Evolutionary conservation across 495 filamentous ascomycete genomes (phyloP).

Genomic region (Astrocystis sublimbata): DNA sequence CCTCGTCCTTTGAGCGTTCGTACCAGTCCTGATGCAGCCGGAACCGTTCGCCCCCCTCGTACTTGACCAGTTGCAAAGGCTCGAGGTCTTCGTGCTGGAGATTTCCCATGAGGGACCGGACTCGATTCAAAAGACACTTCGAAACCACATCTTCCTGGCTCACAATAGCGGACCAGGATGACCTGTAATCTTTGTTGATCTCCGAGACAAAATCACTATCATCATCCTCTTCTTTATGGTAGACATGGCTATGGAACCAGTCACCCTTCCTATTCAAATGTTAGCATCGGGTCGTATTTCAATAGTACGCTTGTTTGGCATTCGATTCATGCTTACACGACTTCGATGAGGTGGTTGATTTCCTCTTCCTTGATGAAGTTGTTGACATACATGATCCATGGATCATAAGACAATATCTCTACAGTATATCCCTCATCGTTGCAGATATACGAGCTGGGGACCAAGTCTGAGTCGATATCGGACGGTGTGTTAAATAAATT

Average conservation of each 20-base stretch:
- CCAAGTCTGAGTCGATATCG: too few species aligned
- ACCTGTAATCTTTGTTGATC: too few species aligned
- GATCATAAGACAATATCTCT: conserved; percentile 47
- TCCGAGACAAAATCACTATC: too few species aligned
- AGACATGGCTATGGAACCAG: too few species aligned
- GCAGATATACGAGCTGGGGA: too few species aligned
- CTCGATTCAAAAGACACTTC: conserved; percentile 56
- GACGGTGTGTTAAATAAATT: too few species aligned
- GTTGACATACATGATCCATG: conserved; percentile 54
- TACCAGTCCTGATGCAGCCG: conserved; percentile 61
- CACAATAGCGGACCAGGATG: conserved; percentile 15
- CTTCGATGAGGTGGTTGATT: conserved; percentile 49
- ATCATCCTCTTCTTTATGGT: too few species aligned
- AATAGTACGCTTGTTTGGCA: too few species aligned
- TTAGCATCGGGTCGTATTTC: too few species aligned
- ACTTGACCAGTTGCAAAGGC: conserved; percentile 57
- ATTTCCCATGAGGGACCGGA: conserved; percentile 46
- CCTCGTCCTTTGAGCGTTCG: conserved; percentile 59
- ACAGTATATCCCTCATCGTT: too few species aligned
- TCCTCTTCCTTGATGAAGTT: conserved; percentile 47
- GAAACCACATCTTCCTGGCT: conserved; percentile 54
- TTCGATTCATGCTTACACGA: conserved; percentile 52
- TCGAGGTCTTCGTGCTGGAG: conserved; percentile 57
- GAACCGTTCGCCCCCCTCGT: conserved; percentile 62
- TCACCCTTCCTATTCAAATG: too few species aligned